These are phyloP conservation scores for Sesbania bispinosa DNA, from an alignment of 306 rosid genomes.

Conservation along the genomic window DNA sequence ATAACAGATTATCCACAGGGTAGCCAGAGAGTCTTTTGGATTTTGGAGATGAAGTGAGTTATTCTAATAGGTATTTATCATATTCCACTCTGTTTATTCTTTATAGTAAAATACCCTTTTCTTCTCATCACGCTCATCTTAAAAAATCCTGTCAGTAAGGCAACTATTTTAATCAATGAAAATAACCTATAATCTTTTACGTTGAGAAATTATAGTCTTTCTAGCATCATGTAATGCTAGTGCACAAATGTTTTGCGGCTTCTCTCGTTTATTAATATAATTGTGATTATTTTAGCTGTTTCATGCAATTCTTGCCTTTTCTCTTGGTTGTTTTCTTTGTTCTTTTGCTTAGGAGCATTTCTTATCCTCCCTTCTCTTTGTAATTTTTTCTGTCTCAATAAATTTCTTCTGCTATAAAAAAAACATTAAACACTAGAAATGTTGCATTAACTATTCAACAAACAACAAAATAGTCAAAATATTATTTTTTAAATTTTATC, in stretches of 20 bases:
- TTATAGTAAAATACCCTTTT: background rate
- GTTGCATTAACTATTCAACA: background rate
- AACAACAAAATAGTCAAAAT: background rate
- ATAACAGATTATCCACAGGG: background rate
- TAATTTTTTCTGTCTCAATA: background rate
- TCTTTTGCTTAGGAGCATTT: background rate
- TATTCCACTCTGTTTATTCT: background rate
- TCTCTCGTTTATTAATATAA: background rate
- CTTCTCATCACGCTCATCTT: background rate
- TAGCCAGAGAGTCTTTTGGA: background rate
- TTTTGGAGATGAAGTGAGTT: too few relatives aligned
- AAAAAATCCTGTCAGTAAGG: too few relatives aligned
- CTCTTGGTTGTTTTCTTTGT: background rate
- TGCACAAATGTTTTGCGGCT: background rate
- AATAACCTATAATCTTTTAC: background rate
- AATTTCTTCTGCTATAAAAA: background rate
- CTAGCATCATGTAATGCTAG: background rate
- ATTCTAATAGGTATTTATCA: background rate
- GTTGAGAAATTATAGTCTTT: background rate
- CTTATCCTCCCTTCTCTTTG: background rate
- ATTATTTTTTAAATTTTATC: background rate
- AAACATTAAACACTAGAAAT: slow-evolving; percentile 1
- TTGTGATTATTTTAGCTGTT: background rate
- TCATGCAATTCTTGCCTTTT: background rate
- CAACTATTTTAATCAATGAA: background rate